Conservation (phyloP, 1,284 basidiomycete species). For the Leucoagaricus sp. region DNA sequence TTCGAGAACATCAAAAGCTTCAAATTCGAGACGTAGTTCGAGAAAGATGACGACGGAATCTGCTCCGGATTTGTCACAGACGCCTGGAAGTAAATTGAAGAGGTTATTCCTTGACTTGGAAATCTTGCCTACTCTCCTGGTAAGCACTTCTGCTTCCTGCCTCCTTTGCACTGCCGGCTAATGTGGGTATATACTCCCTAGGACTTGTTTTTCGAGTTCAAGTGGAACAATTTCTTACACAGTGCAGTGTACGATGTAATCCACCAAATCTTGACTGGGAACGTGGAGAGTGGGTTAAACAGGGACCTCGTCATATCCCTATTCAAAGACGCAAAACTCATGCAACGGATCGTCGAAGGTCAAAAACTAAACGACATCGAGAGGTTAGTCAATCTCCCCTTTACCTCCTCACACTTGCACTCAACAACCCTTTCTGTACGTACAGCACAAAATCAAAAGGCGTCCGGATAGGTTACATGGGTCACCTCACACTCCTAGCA, state of each 20-base stretch:
- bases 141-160: slow-evolving; percentile 36
- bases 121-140: slow-evolving; percentile 75
- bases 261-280: slow-evolving; percentile 93
- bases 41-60: slow-evolving; percentile 41
- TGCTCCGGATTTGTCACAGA: slow-evolving; percentile 35
- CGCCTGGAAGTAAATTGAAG: slow-evolving; percentile 78
- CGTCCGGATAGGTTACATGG: slow-evolving; percentile 93
- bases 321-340: slow-evolving; percentile 78
- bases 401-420: slow-evolving; percentile 7
- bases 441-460: slow-evolving; percentile 64
- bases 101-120: slow-evolving; percentile 70
- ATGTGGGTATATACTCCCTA: too few species aligned
- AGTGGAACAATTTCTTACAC: slow-evolving; percentile 98
- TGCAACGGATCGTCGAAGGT: slow-evolving; percentile 84
- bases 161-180: too few species aligned
- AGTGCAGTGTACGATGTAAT: slow-evolving; percentile 96
- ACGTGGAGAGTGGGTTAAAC: slow-evolving; percentile 76
- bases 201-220: slow-evolving; percentile 95
- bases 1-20: slow-evolving; percentile 35
- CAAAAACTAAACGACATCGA: slow-evolving; percentile 77
- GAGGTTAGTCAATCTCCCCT: slow-evolving; percentile 44
- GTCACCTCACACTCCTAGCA: slow-evolving; percentile 91
- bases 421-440: slow-evolving; percentile 12
- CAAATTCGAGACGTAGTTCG: slow-evolving; percentile 53
- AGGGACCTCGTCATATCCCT: slow-evolving; percentile 80